Conservation (phyloP, 2,329 filamentous ascomycete species). For the Claviceps quebecensis region DNA sequence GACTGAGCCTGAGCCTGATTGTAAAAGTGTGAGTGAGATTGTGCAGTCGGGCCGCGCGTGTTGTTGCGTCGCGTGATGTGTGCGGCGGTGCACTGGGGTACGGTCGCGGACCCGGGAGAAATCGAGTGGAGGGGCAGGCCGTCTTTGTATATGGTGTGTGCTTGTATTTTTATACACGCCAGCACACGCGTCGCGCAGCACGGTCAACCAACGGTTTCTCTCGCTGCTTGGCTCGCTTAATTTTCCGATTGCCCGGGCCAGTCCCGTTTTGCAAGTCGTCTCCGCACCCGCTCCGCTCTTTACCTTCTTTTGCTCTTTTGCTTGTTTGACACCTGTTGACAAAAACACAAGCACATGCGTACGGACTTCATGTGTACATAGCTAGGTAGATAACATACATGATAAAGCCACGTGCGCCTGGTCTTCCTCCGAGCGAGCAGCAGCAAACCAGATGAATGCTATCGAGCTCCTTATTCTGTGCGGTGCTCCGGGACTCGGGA, state of each 20-base stretch:
- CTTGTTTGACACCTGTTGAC: not conserved
- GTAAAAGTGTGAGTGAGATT: not conserved
- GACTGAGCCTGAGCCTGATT: not conserved
- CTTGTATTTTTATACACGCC: slow-evolving; percentile 33
- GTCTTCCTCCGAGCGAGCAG: too few species aligned
- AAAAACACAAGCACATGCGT: too few species aligned
- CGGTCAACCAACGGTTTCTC: slow-evolving; percentile 21
- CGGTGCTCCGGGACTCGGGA: too few species aligned
- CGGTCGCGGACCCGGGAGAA: slow-evolving; percentile 17
- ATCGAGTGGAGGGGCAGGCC: slow-evolving; percentile 29
- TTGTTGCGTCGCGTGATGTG: not conserved
- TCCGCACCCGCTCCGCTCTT: not conserved
- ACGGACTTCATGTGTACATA: too few species aligned
- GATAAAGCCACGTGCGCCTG: too few species aligned
- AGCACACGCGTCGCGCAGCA: slow-evolving; percentile 9
- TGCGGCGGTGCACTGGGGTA: slow-evolving; percentile 4
- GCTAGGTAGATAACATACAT: too few species aligned
- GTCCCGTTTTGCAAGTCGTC: slow-evolving; percentile 12
- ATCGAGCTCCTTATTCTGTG: too few species aligned
- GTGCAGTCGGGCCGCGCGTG: not conserved
- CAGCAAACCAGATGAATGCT: too few species aligned
- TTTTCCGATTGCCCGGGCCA: slow-evolving; percentile 21
- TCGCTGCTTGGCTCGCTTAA: slow-evolving; percentile 20
- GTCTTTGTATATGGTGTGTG: slow-evolving; percentile 29
- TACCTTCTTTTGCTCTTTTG: not conserved